These are phyloP conservation scores for Aspergillus sojae DNA, from an alignment of 2,329 filamentous ascomycete species.

Conservation along the genomic window DNA sequence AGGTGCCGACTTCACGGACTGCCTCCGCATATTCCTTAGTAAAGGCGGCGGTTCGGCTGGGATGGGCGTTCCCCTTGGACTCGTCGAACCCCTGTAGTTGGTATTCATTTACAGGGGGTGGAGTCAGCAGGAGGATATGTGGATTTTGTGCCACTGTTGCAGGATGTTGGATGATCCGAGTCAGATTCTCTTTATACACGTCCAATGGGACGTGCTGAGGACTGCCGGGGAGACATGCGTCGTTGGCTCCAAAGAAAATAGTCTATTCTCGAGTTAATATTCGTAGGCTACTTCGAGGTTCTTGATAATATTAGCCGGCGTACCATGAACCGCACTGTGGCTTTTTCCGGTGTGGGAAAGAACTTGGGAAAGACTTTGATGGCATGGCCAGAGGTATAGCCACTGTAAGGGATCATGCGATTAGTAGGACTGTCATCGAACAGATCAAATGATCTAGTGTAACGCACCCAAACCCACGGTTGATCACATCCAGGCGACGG, in stretches of 20 bases:
- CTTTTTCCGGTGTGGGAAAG: constrained; percentile 66
- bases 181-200: constrained; percentile 73
- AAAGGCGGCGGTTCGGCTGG: constrained; percentile 61
- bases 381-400: constrained; percentile 80
- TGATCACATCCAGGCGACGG: constrained; percentile 81
- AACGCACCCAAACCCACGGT: constrained; percentile 72
- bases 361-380: constrained; percentile 69
- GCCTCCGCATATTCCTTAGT: constrained; percentile 69
- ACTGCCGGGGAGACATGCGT: constrained; percentile 70
- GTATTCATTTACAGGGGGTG: constrained; percentile 81
- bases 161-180: constrained; percentile 71
- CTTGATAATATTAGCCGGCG: background rate
- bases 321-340: constrained; percentile 49
- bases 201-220: constrained; percentile 78
- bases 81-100: constrained; percentile 56
- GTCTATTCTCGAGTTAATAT: constrained; percentile 51
- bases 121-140: constrained; percentile 74
- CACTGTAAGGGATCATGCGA: constrained; percentile 46
- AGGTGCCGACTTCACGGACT: constrained; percentile 62
- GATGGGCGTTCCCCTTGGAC: constrained; percentile 49
- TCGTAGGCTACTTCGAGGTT: background rate
- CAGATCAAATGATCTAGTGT: background rate
- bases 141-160: constrained; percentile 69
- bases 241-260: constrained; percentile 87
- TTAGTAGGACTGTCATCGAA: constrained; percentile 17